phyloP scores from a whole-genome alignment of 2,329 filamentous ascomycete genomes.

The Colletotrichum falcatum region DNA sequence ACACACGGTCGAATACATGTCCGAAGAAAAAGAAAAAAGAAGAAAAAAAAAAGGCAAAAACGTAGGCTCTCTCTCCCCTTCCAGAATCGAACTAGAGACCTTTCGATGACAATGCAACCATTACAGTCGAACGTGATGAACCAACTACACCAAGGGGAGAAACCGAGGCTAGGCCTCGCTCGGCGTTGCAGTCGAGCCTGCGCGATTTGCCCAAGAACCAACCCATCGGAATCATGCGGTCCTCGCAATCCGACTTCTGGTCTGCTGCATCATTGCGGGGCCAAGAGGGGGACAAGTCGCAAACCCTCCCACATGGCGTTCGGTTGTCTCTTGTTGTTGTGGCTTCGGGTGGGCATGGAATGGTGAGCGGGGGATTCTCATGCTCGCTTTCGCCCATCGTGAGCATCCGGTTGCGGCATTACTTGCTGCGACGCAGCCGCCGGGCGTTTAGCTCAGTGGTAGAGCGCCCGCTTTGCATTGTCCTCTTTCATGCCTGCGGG shows the following conservation, averaged over 20 bases:
- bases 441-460: constrained; percentile 37
- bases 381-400: neutral
- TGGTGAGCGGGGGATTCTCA: neutral
- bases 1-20: too few relatives aligned
- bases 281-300: neutral
- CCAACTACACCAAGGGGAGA: constrained; percentile 31
- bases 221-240: neutral
- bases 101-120: constrained; percentile 28
- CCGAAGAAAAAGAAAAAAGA: too few relatives aligned
- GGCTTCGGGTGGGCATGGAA: neutral
- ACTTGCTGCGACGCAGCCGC: neutral
- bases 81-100: constrained; percentile 22
- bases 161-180: constrained; percentile 20
- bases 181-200: accelerated
- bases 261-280: neutral
- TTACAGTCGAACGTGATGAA: constrained; percentile 29
- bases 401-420: neutral
- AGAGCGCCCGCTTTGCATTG: constrained; percentile 37
- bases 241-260: neutral
- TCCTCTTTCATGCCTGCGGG: constrained; percentile 9
- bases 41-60: too few relatives aligned
- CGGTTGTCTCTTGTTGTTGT: neutral
- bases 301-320: constrained; percentile 2
- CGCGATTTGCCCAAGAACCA: neutral
- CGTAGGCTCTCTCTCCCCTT: too few relatives aligned